Base-by-base conservation (phyloP, 371 early-diverging fungal genomes). In the Funneliformis caledonium region DNA sequence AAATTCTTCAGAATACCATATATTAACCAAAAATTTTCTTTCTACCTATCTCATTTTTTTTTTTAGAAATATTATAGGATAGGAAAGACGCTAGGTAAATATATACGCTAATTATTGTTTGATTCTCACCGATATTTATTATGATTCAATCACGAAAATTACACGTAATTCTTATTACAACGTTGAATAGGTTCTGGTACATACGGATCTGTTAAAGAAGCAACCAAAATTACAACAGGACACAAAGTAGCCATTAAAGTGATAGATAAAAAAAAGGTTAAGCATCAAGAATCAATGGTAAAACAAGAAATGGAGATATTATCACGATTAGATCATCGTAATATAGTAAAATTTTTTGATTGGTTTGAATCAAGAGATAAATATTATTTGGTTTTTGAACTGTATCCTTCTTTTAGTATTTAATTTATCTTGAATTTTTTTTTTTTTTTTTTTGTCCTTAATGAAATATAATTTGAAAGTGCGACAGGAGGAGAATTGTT, bases 401-500 rank as follows among this genome's bases (percentile, higher is more conserved):
- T 97, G 91, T 88, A 89, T 83, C 87, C 83, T 52, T 67, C 1
- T 16, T 26, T 26, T 26, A 26, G 26, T 26, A 52, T 52, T 52
- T 52, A 52, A 52, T 16, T 52, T 52, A 16, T 5, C 19, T 52
- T 48, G 69, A 43, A 59, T 50, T 72, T 61, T 65, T 42, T 47
- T 7, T 47, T 47, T 7, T 47, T 47, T 9, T 47, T 10, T 10
- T 47, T 56, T 19, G 19, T 56, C 52, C 16, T 56, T 56, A 56
- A 56, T 56, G 7, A 19, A 56, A 64, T 64, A 31, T 31, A 64
- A 64, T 26, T 64, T 64, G 33, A 26, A 81, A 92, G 91, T 19
- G 94, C 92, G 37, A 91, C 92, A 50, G 97, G 97, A 62, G 97
- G 97, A 61, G 97, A 97, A 84, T 87, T 98, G 65, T 97, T 98